A percentile compares a stretch with the other conserved stretches of the same genome.
These are phyloP conservation scores for Panus rudis DNA, from an alignment of 768 basidiomycete genomes.

Conservation along the genomic window DNA sequence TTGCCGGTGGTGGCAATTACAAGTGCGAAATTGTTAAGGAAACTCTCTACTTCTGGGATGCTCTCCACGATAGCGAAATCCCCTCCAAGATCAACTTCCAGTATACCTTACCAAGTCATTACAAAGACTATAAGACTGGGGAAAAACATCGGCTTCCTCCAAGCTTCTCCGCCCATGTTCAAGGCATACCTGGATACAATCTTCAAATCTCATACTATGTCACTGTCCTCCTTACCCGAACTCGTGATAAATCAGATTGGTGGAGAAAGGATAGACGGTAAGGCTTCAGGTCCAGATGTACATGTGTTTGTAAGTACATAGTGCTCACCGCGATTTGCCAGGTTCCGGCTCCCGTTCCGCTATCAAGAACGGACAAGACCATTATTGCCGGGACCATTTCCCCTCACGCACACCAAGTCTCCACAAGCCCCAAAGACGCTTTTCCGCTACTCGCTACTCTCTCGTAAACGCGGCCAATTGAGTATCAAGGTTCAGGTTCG, in stretches of 20 bases:
- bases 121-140: slow-evolving; percentile 8
- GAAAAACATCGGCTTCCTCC: slow-evolving; percentile 16
- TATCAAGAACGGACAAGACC: slow-evolving; percentile 16
- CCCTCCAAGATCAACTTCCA: slow-evolving; percentile 17
- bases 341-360: slow-evolving; percentile 16
- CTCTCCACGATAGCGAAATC: slow-evolving; percentile 11
- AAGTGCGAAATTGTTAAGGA: slow-evolving; percentile 11
- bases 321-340: slow-evolving; percentile 2
- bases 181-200: slow-evolving; percentile 18
- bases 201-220: slow-evolving; percentile 19
- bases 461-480: slow-evolving; percentile 6
- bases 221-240: slow-evolving; percentile 13
- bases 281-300: neutral
- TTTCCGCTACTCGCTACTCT: slow-evolving; percentile 13
- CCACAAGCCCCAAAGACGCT: slow-evolving; percentile 15
- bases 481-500: slow-evolving; percentile 17
- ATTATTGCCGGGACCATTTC: slow-evolving; percentile 15
- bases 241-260: slow-evolving; percentile 12
- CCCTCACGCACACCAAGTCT: slow-evolving; percentile 5
- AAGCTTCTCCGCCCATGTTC: slow-evolving; percentile 15
- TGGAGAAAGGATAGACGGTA: slow-evolving; percentile 15
- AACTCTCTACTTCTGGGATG: slow-evolving; percentile 16
- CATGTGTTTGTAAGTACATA: neutral
- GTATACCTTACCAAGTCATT: slow-evolving; percentile 18
- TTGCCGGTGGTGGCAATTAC: slow-evolving; percentile 17